phyloP scores from a whole-genome alignment of 805 yeast species.

The Komagataella ulmi region DNA sequence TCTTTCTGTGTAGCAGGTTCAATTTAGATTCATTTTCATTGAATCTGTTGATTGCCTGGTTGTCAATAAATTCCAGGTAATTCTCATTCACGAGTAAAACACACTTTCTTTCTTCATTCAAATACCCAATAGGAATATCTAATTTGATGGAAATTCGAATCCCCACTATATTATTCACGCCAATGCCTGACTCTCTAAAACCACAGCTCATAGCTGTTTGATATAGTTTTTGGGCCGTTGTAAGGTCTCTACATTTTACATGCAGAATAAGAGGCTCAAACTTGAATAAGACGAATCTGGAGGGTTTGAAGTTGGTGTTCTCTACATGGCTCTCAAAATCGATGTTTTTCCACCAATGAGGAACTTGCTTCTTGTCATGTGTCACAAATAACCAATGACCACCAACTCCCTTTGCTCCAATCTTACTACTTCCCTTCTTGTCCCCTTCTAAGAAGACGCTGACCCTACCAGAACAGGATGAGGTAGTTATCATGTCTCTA shows the following conservation, averaged over 20 bases:
- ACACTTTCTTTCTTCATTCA: slow-evolving; percentile 17
- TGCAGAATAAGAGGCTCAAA: slow-evolving; percentile 81
- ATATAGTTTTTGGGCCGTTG: slow-evolving; percentile 46
- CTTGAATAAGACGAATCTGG: slow-evolving; percentile 56
- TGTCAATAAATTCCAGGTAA: slow-evolving; percentile 39
- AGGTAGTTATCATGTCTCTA: slow-evolving; percentile 66
- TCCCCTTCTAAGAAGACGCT: slow-evolving; percentile 72
- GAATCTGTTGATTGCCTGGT: slow-evolving; percentile 49
- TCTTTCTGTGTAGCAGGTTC: slow-evolving; percentile 28
- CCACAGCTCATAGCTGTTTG: slow-evolving; percentile 75
- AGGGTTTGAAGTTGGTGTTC: slow-evolving; percentile 6
- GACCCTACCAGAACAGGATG: slow-evolving; percentile 81
- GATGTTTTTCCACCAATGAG: slow-evolving; percentile 31
- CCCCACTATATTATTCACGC: slow-evolving; percentile 66
- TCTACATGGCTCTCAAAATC: slow-evolving; percentile 7
- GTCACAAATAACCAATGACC: slow-evolving; percentile 78
- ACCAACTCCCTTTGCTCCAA: slow-evolving; percentile 78
- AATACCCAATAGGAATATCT: slow-evolving; percentile 66
- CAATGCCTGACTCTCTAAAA: slow-evolving; percentile 79
- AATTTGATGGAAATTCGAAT: slow-evolving; percentile 61
- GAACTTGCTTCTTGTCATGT: slow-evolving; percentile 40
- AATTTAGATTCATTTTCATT: slow-evolving; percentile 50
- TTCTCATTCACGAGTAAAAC: slow-evolving; percentile 30
- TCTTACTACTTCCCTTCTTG: slow-evolving; percentile 26
- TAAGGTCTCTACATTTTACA: slow-evolving; percentile 57